Conservation (phyloP, 169 alveolate genomes). For the Plasmodium coatneyi region DNA sequence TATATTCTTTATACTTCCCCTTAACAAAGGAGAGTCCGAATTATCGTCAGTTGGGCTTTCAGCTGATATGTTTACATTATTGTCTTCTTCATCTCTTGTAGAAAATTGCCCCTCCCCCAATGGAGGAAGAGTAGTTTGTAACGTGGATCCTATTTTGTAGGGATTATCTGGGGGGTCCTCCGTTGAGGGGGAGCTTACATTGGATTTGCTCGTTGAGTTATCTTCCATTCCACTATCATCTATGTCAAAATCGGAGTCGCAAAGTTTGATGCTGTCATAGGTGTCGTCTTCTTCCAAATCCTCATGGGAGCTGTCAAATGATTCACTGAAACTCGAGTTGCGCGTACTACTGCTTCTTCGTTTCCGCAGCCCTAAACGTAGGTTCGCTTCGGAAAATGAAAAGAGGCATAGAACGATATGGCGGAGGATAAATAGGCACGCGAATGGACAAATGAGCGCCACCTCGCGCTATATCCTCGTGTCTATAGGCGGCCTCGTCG, state of each 20-base stretch:
- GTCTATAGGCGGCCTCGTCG: neutral
- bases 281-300: neutral
- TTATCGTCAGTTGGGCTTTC: neutral
- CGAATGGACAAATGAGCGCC: neutral
- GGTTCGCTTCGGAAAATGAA: neutral
- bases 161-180: neutral
- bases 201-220: neutral
- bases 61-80: neutral
- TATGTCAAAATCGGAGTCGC: neutral
- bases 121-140: neutral
- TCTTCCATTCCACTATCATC: neutral
- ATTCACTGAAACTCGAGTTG: neutral
- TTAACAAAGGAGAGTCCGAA: neutral
- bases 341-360: neutral
- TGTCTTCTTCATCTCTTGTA: neutral
- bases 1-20: neutral
- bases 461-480: neutral
- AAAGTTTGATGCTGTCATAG: neutral
- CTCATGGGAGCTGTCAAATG: neutral
- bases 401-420: neutral
- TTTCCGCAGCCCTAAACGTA: neutral
- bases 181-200: slow-evolving; percentile 1
- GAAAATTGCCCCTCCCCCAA: neutral
- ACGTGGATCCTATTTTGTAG: neutral
- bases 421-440: neutral